These are phyloP conservation scores for Leptoxyphium fumago DNA, from an alignment of 2,329 filamentous ascomycete genomes.

Conservation along the genomic window DNA sequence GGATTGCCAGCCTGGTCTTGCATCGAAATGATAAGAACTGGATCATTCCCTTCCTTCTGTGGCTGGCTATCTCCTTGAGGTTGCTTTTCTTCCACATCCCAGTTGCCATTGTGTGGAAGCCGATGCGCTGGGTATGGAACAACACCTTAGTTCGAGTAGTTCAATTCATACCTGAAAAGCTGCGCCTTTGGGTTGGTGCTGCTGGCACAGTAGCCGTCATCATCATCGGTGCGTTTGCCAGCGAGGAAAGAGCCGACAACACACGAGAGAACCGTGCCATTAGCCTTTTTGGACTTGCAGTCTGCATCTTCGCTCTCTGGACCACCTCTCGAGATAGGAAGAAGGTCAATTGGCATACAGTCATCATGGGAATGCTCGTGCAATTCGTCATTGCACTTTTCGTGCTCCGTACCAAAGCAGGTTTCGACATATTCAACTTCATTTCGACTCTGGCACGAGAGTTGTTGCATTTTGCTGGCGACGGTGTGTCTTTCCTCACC, in stretches of 20 bases:
- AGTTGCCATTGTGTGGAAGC: conserved; percentile 48
- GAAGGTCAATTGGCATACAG: conserved; percentile 32
- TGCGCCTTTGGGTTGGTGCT: conserved; percentile 49
- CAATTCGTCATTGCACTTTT: conserved; percentile 85
- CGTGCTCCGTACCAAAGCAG: conserved; percentile 64
- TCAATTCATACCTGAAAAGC: conserved; percentile 48
- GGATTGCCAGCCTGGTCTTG: conserved; percentile 59
- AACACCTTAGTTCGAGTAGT: conserved; percentile 46
- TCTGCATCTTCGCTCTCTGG: conserved; percentile 56
- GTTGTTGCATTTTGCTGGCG: conserved; percentile 58
- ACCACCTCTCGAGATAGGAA: conserved; percentile 55
- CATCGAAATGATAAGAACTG: conserved; percentile 63
- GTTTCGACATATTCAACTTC: conserved; percentile 84
- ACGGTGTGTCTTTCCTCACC: conserved; percentile 63
- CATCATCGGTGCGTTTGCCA: conserved; percentile 63
- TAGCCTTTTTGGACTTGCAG: conserved; percentile 60
- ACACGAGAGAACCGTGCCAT: conserved; percentile 66
- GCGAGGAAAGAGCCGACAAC: conserved; percentile 58
- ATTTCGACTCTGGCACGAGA: conserved; percentile 60
- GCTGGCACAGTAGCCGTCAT: conserved; percentile 54
- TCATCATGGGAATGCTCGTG: conserved; percentile 75
- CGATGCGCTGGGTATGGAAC: conserved; percentile 53
- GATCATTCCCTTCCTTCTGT: conserved; percentile 73
- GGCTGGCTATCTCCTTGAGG: conserved; percentile 58
- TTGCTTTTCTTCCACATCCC: conserved; percentile 61